Percentiles rank a stretch among this genome's conserved stretches.
Evolutionary conservation across 1,139 yeast species (phyloP).

Genomic region (Taphrina flavorubra): DNA sequence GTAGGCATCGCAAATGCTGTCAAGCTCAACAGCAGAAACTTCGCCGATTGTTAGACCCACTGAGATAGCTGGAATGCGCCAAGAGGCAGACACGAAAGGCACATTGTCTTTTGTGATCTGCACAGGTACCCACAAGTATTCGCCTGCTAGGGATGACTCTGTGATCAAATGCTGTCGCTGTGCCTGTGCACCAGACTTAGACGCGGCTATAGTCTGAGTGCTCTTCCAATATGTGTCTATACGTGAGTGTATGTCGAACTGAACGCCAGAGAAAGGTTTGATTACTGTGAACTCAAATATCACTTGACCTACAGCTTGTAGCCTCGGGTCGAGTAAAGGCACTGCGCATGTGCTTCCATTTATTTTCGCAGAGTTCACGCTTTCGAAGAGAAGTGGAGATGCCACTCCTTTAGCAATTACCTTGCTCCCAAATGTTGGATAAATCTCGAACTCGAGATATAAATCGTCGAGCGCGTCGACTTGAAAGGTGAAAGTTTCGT

Average conservation of each 20-base stretch:
- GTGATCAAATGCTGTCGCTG: conserved; percentile 62
- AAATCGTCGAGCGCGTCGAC: conserved; percentile 79
- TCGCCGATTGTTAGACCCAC: conserved; percentile 13
- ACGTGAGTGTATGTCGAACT: conserved; percentile 66
- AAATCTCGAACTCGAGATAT: conserved; percentile 84
- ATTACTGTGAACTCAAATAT: conserved; percentile 80
- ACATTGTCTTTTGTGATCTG: conserved; percentile 82
- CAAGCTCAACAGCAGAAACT: conserved; percentile 15
- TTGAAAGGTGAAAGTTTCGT: conserved; percentile 80
- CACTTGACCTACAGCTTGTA: conserved; percentile 82
- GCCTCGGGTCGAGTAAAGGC: conserved; percentile 81
- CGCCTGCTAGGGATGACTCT: conserved; percentile 86
- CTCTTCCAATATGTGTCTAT: conserved; percentile 98
- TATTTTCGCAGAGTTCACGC: conserved; percentile 46
- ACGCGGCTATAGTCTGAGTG: conserved; percentile 57
- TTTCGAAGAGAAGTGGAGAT: conserved; percentile 60
- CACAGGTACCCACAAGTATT: conserved; percentile 71
- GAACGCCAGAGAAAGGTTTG: conserved; percentile 88
- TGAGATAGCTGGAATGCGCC: conserved; percentile 16
- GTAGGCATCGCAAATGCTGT: neutral
- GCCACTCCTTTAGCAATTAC: conserved; percentile 88
- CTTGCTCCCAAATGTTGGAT: conserved; percentile 93
- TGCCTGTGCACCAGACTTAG: conserved; percentile 10
- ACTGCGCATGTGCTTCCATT: conserved; percentile 53
- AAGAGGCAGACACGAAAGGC: conserved; percentile 74